These are phyloP conservation scores for Suhomyces bokatorum DNA, from an alignment of 1,139 yeast species.

Conservation along the genomic window DNA sequence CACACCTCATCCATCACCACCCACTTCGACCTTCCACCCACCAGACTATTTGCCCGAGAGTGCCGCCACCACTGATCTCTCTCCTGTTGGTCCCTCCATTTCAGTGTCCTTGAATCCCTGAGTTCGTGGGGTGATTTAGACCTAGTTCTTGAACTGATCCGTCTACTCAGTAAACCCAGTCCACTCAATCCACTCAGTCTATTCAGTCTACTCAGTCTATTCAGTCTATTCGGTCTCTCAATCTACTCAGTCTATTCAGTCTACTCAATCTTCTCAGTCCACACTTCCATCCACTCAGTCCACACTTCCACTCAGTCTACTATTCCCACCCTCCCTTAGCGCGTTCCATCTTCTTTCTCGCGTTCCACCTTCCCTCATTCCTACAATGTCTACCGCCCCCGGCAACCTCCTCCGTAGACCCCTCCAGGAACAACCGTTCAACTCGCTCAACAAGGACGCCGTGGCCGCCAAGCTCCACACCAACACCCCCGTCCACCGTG, in stretches of 20 bases:
- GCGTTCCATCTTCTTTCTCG: neutral
- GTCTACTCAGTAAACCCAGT: neutral
- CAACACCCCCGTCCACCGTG: constrained; percentile 5
- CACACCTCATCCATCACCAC: neutral
- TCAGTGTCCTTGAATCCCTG: no score
- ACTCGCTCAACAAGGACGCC: constrained; percentile 6
- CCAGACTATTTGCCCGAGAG: no score
- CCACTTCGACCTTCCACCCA: neutral
- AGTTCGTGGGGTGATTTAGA: no score
- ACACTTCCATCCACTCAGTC: no score
- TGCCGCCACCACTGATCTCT: no score
- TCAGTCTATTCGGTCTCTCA: neutral
- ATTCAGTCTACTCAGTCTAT: neutral
- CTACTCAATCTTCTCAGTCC: neutral
- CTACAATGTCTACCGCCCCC: constrained; percentile 13
- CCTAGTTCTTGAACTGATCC: no score
- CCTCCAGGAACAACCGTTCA: constrained; percentile 18
- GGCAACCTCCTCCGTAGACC: constrained; percentile 18
- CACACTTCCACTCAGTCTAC: no score
- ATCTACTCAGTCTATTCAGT: neutral
- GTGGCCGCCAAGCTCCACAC: constrained; percentile 13
- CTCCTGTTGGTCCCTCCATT: no score
- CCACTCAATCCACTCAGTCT: neutral
- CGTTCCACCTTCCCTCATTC: neutral
- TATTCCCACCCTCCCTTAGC: no score